These are phyloP conservation scores for Forsythia viridissima DNA, from an alignment of 257 asterid genomes.

Conservation along the genomic window DNA sequence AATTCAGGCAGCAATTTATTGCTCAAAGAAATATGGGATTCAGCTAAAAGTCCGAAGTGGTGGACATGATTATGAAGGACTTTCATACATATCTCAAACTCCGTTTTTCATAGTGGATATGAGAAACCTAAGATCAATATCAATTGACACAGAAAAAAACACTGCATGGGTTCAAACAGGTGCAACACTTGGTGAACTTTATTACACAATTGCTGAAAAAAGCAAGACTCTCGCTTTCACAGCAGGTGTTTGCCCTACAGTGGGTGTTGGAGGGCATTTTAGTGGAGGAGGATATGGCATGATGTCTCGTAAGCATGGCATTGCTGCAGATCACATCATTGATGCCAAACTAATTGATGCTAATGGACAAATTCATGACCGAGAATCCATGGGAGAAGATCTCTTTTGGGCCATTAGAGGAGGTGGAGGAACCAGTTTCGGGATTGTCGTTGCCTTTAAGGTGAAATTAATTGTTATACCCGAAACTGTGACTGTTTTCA, in stretches of 20 bases:
- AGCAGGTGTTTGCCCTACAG: slow-evolving; percentile 29
- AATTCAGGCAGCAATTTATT: slow-evolving; percentile 27
- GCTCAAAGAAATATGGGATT: slow-evolving; percentile 25
- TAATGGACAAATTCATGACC: slow-evolving; percentile 27
- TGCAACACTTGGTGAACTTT: slow-evolving; percentile 32
- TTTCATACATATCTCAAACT: slow-evolving; percentile 23
- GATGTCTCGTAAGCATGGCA: slow-evolving; percentile 28
- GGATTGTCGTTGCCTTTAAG: slow-evolving; percentile 34
- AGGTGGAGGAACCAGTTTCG: slow-evolving; percentile 38
- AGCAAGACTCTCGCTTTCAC: slow-evolving; percentile 36
- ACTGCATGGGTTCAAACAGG: slow-evolving; percentile 39
- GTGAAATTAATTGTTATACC: slow-evolving; percentile 22
- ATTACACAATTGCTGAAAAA: slow-evolving; percentile 20
- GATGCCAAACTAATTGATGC: slow-evolving; percentile 32
- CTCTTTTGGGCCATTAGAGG: slow-evolving; percentile 41
- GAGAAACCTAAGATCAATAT: slow-evolving; percentile 28
- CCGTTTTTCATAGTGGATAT: slow-evolving; percentile 35
- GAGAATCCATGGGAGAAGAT: slow-evolving; percentile 36
- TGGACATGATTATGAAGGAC: slow-evolving; percentile 47
- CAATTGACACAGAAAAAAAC: background rate
- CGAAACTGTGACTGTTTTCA: slow-evolving; percentile 33
- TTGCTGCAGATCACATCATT: slow-evolving; percentile 34
- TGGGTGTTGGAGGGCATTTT: slow-evolving; percentile 42
- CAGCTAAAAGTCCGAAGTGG: slow-evolving; percentile 34
- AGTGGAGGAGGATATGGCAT: slow-evolving; percentile 48